A percentile compares a stretch with the other conserved stretches of the same genome.
phyloP scores from a whole-genome alignment of 495 filamentous ascomycete species.

The Daldinia bambusicola region DNA sequence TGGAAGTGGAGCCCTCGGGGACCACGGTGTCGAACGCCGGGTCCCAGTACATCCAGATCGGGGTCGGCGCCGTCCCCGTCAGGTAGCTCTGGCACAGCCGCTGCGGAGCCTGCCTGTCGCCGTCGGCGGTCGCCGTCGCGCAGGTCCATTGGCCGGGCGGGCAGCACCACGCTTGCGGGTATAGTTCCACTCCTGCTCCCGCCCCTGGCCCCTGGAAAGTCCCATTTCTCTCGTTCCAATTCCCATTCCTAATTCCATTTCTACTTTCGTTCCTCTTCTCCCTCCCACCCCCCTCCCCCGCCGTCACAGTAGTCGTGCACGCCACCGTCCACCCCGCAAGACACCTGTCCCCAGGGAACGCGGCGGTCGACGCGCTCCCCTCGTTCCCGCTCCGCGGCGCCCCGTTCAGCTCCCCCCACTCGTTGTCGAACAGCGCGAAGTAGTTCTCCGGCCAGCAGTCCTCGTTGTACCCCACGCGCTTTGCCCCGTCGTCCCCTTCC shows the following conservation, averaged over 20 bases:
- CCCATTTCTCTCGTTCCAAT: not conserved
- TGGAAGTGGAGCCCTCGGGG: not conserved
- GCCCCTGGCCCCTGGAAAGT: too few species aligned
- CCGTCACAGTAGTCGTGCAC: conserved; percentile 34
- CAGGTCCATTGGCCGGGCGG: conserved; percentile 37
- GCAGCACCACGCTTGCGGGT: conserved; percentile 37
- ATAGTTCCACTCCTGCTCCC: not conserved
- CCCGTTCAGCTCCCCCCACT: conserved; percentile 30
- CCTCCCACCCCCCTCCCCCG: not conserved
- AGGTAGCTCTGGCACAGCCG: conserved; percentile 25
- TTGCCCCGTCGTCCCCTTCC: not conserved
- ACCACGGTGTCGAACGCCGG: conserved; percentile 14
- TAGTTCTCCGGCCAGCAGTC: conserved; percentile 32
- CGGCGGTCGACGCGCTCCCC: conserved; percentile 15
- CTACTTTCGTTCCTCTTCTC: not conserved
- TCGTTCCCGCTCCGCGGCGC: not conserved
- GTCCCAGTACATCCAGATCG: conserved; percentile 36
- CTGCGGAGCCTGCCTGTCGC: conserved; percentile 24
- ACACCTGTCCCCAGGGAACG: conserved; percentile 27
- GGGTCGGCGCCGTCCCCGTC: conserved; percentile 1
- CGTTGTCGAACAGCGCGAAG: conserved; percentile 35
- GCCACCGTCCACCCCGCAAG: conserved; percentile 37
- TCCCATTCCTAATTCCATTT: not conserved
- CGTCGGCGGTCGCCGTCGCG: conserved; percentile 24
- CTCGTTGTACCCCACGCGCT: conserved; percentile 20